Evolutionary conservation across 768 basidiomycete genomes (phyloP).

Genomic region (Lactifluus subvellereus): DNA sequence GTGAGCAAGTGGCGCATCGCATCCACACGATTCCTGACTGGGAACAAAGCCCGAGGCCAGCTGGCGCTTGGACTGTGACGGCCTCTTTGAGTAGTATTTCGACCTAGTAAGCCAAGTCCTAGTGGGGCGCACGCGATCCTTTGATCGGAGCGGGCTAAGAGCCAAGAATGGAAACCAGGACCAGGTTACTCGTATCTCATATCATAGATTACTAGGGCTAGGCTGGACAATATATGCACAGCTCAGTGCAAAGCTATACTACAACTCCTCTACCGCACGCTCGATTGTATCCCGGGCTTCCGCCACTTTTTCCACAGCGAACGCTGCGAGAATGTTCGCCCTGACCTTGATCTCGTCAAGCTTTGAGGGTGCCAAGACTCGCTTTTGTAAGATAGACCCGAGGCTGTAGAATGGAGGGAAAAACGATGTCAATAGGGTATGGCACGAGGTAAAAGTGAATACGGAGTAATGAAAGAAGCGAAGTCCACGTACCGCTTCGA

Average conservation of each 20-base stretch:
- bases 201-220: not conserved
- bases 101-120: not conserved
- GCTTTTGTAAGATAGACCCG: constrained; percentile 69
- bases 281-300: constrained; percentile 28
- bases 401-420: constrained; percentile 41
- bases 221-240: not conserved
- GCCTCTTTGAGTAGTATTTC: not conserved
- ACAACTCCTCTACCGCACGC: constrained; percentile 25
- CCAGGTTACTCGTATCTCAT: no score
- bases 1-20: not conserved
- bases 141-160: not conserved
- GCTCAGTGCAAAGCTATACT: not conserved
- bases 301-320: constrained; percentile 35
- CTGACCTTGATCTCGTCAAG: constrained; percentile 93
- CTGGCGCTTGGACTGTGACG: not conserved
- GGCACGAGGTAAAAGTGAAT: constrained; percentile 19
- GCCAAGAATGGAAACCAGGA: not conserved
- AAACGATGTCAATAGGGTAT: constrained; percentile 21
- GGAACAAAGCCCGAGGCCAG: not conserved
- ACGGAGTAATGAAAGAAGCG: not conserved
- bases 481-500: constrained; percentile 56
- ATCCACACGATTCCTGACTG: no score
- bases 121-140: not conserved
- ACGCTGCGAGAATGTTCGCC: constrained; percentile 74
- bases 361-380: constrained; percentile 68